Conservation (phyloP, 2,329 filamentous ascomycete species). For the Beauveria caledonica region DNA sequence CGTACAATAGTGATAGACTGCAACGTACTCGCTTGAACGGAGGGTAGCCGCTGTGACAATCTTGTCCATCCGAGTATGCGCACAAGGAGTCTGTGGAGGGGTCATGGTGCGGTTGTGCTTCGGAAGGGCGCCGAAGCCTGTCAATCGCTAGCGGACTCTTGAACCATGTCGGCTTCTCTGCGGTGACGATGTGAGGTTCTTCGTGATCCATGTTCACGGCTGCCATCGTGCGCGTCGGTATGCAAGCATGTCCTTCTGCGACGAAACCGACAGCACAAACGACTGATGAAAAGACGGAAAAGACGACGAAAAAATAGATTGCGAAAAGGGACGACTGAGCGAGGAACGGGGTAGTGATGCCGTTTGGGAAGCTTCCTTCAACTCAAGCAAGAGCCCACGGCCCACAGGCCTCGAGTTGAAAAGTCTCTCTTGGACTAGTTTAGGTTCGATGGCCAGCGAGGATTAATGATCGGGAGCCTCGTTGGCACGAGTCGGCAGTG, state of each 20-base stretch:
- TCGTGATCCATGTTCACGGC: conserved; percentile 5
- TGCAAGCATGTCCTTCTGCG: background rate
- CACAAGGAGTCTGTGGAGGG: background rate
- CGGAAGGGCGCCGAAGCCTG: background rate
- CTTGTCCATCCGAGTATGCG: background rate
- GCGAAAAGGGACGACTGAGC: too few species aligned
- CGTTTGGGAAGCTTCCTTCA: background rate
- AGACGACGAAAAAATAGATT: background rate
- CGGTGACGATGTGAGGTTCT: conserved; percentile 1
- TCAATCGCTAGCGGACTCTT: conserved; percentile 6
- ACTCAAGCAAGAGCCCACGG: background rate
- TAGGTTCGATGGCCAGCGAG: too few species aligned
- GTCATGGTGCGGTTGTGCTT: background rate
- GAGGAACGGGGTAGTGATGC: too few species aligned
- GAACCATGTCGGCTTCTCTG: conserved; percentile 5
- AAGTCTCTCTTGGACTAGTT: too few species aligned
- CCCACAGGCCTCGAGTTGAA: too few species aligned
- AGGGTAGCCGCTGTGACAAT: background rate
- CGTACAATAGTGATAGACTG: too few species aligned
- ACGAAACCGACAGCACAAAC: background rate
- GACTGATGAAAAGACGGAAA: background rate
- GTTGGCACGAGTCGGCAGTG: background rate
- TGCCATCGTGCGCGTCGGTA: background rate
- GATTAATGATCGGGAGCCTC: background rate
- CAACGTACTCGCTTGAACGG: conserved; percentile 4